Evolutionary conservation across 78 protist genomes (phyloP), one percentile per base, ranked within the genome.

Genomic region (Polysphondylium violaceum): DNA sequence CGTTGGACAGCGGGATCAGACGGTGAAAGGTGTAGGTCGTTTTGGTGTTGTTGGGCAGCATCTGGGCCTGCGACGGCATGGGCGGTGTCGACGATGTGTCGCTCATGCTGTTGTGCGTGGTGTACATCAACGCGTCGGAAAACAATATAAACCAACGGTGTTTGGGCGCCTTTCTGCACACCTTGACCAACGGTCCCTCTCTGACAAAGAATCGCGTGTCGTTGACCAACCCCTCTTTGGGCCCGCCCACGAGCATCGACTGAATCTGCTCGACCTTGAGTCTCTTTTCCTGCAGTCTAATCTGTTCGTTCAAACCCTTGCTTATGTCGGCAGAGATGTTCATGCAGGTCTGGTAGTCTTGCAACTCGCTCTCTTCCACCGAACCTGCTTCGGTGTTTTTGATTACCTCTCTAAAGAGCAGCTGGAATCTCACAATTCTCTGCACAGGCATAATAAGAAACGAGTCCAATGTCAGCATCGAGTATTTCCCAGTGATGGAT

Each of bases 361-460:
- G n/a, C n/a, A n/a, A n/a, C n/a, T n/a, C n/a, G n/a, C n/a, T n/a
- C n/a, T n/a, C n/a, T n/a, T n/a, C n/a, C n/a, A n/a, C n/a, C n/a
- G n/a, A n/a, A n/a, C 64, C 77, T 3, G 23, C 35, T 14, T 76
- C 89, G 0, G 94, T 76, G 11, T 60, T n/a, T 44, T 73, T 76
- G 9, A 88, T 31, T 12, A 88, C 31, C 12, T 78, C 94, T 31
- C 55, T 27, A 23, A 88, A 65, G 27, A 88, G 40, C 31, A 88
- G 31, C 31, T 76, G 69, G 44, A 53, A 73, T 55, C 94, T 75
- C 59, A 68, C 69, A 76, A 88, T 88, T 64, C 94, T 78, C 36
- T 88, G 94, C 23, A 88, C 78, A 16, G 94, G 94, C 78, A 67
- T 88, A 72, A 88, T 88, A n/a, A 83, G 44, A 44, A 68, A 69